Evolutionary conservation across 148 eudicot genomes (phyloP).

Genomic region (Linanthus parryae): DNA sequence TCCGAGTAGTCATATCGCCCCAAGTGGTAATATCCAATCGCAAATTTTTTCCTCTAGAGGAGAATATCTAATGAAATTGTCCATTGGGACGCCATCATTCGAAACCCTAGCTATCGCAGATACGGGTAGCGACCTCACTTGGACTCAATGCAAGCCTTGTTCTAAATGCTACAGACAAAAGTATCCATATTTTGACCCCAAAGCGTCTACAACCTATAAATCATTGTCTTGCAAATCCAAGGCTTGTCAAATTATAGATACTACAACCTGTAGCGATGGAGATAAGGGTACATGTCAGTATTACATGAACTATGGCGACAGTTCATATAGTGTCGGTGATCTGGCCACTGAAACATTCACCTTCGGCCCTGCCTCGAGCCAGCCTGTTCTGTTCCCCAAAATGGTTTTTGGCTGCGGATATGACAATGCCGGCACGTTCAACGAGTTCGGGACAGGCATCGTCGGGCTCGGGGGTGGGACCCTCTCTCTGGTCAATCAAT

Average conservation of each 20-base stretch:
- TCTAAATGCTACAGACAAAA: conserved; percentile 12
- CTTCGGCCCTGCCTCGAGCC: neutral
- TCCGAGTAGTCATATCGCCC: no score
- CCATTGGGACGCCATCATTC: conserved; percentile 26
- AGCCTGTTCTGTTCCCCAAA: neutral
- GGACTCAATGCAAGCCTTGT: conserved; percentile 28
- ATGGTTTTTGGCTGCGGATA: conserved; percentile 28
- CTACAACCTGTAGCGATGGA: neutral
- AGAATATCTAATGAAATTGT: conserved; percentile 21
- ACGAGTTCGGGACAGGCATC: conserved; percentile 11
- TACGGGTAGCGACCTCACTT: conserved; percentile 24
- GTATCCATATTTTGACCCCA: conserved; percentile 2
- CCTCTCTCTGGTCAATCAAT: conserved; percentile 22
- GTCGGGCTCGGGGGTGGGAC: conserved; percentile 32
- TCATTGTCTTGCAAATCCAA: neutral
- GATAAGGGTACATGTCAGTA: conserved; percentile 17
- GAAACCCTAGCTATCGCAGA: conserved; percentile 16
- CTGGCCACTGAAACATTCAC: conserved; percentile 26
- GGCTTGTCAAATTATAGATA: neutral
- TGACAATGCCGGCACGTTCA: conserved; percentile 10
- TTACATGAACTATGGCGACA: conserved; percentile 19
- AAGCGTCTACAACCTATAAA: conserved; percentile 7
- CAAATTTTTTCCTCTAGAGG: conserved; percentile 3
- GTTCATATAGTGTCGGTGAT: conserved; percentile 24
- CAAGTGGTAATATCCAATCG: conserved; percentile 11